phyloP scores from a whole-genome alignment of 176 grass and related monocot genomes.

The Cymbopogon citratus region DNA sequence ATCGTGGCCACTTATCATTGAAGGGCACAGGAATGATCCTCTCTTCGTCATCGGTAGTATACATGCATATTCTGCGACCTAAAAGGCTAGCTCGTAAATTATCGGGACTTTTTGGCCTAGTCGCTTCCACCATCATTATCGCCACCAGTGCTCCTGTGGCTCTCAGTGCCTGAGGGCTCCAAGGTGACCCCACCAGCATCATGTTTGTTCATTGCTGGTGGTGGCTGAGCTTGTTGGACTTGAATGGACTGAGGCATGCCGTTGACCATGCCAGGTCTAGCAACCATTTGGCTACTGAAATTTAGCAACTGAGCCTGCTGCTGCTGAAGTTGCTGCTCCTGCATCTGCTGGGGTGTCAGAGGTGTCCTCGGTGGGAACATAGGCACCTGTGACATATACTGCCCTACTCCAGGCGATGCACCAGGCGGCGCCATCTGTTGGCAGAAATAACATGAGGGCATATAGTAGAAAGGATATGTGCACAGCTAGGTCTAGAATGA shows the following conservation, averaged over 20 bases:
- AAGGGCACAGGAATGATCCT: constrained; percentile 48
- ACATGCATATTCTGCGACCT: constrained; percentile 32
- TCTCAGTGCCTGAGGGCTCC: constrained; percentile 36
- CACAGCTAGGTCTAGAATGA: neutral
- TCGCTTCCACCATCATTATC: constrained; percentile 45
- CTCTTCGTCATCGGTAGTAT: constrained; percentile 29
- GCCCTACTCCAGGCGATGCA: constrained; percentile 33
- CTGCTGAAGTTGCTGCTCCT: constrained; percentile 69
- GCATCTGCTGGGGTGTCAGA: constrained; percentile 71
- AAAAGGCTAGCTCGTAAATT: constrained; percentile 7
- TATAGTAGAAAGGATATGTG: neutral
- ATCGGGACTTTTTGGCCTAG: constrained; percentile 15
- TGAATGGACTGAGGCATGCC: constrained; percentile 54
- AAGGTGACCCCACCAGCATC: constrained; percentile 20
- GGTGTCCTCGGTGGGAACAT: constrained; percentile 68
- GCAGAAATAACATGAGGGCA: constrained; percentile 17
- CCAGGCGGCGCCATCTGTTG: constrained; percentile 63
- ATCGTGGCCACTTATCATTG: constrained; percentile 36
- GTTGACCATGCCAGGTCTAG: constrained; percentile 50
- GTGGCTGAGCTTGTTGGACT: constrained; percentile 28
- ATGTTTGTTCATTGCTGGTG: constrained; percentile 13
- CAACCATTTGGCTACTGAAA: constrained; percentile 50
- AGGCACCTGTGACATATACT: constrained; percentile 62
- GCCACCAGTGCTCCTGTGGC: constrained; percentile 60
- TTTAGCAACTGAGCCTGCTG: constrained; percentile 58